Evolutionary conservation across 331 rosid species (phyloP), one percentile per base, ranked within the genome.

Genomic region (Phaseolus coccineus): DNA sequence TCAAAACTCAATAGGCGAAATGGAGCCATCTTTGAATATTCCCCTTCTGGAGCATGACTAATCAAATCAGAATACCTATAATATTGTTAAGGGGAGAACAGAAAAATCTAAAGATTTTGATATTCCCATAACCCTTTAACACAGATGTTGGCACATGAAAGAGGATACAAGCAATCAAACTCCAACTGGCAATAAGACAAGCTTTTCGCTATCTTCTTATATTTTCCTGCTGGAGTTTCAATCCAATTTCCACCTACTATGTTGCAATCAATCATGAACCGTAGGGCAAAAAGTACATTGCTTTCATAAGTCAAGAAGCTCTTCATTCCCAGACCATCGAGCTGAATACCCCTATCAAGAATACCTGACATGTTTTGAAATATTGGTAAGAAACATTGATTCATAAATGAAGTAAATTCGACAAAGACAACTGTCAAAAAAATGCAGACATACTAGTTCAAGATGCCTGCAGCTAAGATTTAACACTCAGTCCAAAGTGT

Each of bases 191-290:
- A 90, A 80, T 91, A 83, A 7, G 97, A 90, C 79, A 87, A 78
- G 81, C 77, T 79, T 78, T 62, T 87, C n/a, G 67, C 75, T 24
- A 90, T 55, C 88, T 87, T 91, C 80, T 87, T 91, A 80, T 93
- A 91, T 89, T 90, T 87, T 68, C 97, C 97, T 56, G 83, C 90
- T 15, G 92, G 96, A 65, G 89, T 81, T 85, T 95, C 97, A 85
- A 95, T 95, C 99, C 99, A 95, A 79, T 95, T 95, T 16, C 99
- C 99, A 62, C 99, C 99, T 85, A 95, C 98, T 75, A 95, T 55
- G 73, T 87, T 77, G 85, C 98, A 85, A 80, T 95, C 99, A 77
- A 95, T 90, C 99, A 95, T 95, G 80, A 91, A 95, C 51, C 97
- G 97, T 73, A 93, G 98, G 62, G 98, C 94, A 90, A 90, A 95